A percentile compares a stretch with the other conserved stretches of the same genome.
phyloP scores from a whole-genome alignment of 2,329 filamentous ascomycete genomes.

The Phialocephala subalpina region DNA sequence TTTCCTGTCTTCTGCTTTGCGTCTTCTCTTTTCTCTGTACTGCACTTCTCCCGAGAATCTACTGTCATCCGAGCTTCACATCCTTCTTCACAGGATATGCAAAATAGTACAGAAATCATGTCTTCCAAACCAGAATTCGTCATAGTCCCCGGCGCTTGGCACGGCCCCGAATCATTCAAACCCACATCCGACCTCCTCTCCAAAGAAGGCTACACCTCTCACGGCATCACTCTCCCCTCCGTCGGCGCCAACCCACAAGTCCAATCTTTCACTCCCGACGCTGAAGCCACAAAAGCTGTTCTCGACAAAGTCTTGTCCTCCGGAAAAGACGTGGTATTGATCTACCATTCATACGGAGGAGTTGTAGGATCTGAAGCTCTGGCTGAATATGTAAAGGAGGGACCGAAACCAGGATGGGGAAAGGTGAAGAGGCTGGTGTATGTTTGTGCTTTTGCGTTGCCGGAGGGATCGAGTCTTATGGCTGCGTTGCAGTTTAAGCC shows the following conservation, averaged over 20 bases:
- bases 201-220: slow-evolving; percentile 32
- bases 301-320: slow-evolving; percentile 47
- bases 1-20: background rate
- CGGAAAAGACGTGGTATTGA: slow-evolving; percentile 48
- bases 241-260: slow-evolving; percentile 29
- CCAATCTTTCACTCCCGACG: slow-evolving; percentile 42
- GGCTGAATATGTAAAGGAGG: slow-evolving; percentile 41
- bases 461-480: slow-evolving; percentile 31
- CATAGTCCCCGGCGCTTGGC: slow-evolving; percentile 40
- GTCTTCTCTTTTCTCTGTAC: background rate
- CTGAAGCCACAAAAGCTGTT: slow-evolving; percentile 46
- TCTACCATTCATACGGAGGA: slow-evolving; percentile 51
- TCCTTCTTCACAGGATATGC: background rate
- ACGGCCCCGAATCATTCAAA: slow-evolving; percentile 33
- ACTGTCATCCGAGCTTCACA: background rate
- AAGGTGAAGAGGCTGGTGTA: slow-evolving; percentile 40
- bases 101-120: slow-evolving; percentile 14
- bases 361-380: slow-evolving; percentile 46
- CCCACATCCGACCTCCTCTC: slow-evolving; percentile 30
- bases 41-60: background rate
- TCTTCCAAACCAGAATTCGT: slow-evolving; percentile 37
- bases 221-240: slow-evolving; percentile 32
- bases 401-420: slow-evolving; percentile 47
- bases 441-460: slow-evolving; percentile 29
- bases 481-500: slow-evolving; percentile 19